These are phyloP conservation scores for Xerocomus spinulosus DNA, from an alignment of 768 basidiomycete genomes.

Conservation along the genomic window DNA sequence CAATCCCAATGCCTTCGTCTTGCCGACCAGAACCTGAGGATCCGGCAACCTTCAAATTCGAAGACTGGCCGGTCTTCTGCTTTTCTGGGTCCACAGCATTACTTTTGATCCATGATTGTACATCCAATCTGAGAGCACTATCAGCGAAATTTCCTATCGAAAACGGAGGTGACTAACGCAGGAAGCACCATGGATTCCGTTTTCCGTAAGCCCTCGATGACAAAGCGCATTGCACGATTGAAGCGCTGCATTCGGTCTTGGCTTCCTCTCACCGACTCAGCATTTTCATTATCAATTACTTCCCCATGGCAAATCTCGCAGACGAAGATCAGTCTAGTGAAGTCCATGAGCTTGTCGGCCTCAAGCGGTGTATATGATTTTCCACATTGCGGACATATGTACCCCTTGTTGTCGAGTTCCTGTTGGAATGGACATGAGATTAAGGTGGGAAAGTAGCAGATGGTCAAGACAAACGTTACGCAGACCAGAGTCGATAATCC, in stretches of 20 bases:
- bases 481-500: constrained; percentile 81
- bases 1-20: constrained; percentile 78
- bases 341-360: constrained; percentile 79
- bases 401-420: constrained; percentile 98
- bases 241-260: constrained; percentile 96
- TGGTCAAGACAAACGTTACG: constrained; percentile 61
- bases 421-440: constrained; percentile 27
- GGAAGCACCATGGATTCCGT: constrained; percentile 86
- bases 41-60: constrained; percentile 71
- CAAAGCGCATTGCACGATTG: constrained; percentile 84
- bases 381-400: constrained; percentile 87
- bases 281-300: constrained; percentile 87
- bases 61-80: constrained; percentile 47
- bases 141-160: background rate
- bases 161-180: constrained; percentile 47
- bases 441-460: background rate
- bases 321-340: constrained; percentile 55
- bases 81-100: constrained; percentile 63
- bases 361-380: constrained; percentile 83
- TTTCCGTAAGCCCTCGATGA: constrained; percentile 82
- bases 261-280: constrained; percentile 76
- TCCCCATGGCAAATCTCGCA: constrained; percentile 89
- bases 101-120: constrained; percentile 74
- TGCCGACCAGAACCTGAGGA: constrained; percentile 52
- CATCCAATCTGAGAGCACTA: constrained; percentile 60